Conservation (phyloP, 345 rosid genomes). For the Arabis hirsuta region DNA sequence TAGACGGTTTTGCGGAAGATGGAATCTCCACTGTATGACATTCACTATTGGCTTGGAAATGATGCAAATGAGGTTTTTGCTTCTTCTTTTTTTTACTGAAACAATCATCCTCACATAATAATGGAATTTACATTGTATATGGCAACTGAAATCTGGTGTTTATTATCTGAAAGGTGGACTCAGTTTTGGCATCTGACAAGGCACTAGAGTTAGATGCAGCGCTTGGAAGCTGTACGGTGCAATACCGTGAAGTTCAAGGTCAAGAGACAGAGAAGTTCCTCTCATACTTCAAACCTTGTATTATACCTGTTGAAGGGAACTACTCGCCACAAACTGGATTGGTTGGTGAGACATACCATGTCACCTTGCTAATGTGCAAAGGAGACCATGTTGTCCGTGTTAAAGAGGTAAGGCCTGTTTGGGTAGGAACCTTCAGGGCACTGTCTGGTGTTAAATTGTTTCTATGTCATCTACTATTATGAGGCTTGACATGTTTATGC, state of each 20-base stretch:
- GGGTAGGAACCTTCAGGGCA: background rate
- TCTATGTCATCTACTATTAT: background rate
- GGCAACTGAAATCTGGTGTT: no score
- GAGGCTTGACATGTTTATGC: constrained; percentile 8
- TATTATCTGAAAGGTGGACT: constrained; percentile 61
- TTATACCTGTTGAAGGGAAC: constrained; percentile 77
- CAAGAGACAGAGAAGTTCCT: constrained; percentile 78
- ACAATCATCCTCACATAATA: no score
- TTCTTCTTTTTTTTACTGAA: background rate
- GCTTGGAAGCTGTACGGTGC: constrained; percentile 79
- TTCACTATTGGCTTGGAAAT: constrained; percentile 88
- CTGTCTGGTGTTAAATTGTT: background rate
- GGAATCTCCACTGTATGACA: constrained; percentile 60
- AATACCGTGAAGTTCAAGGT: constrained; percentile 89
- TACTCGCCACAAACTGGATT: constrained; percentile 48
- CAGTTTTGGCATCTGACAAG: constrained; percentile 67
- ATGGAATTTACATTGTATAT: no score
- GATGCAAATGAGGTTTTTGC: constrained; percentile 61
- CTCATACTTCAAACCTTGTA: constrained; percentile 86
- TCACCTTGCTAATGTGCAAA: constrained; percentile 67
- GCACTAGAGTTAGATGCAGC: constrained; percentile 80
- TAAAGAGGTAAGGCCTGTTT: constrained; percentile 65
- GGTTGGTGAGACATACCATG: constrained; percentile 50
- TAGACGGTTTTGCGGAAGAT: constrained; percentile 66
- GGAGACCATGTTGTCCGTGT: constrained; percentile 85